These are phyloP conservation scores for Phoenix dactylifera DNA, from an alignment of 176 grass and related monocot genomes.

Conservation along the genomic window DNA sequence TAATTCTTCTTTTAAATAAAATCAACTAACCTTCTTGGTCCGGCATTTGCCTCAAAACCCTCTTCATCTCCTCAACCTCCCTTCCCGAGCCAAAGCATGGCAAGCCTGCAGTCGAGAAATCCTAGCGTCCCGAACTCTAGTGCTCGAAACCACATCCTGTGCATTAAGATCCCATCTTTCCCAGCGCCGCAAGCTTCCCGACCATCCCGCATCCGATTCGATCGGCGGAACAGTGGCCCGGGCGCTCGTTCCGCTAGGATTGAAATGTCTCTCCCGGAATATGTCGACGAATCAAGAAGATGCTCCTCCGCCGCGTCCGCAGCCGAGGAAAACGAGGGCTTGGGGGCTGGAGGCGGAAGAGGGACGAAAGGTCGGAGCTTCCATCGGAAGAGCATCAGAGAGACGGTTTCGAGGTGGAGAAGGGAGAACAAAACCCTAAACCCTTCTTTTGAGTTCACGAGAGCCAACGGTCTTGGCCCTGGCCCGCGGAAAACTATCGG, in stretches of 20 bases:
- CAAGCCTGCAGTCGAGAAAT: slow-evolving; percentile 25
- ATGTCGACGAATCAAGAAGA: neutral
- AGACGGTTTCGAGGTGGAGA: too few relatives aligned
- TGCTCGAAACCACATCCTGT: neutral
- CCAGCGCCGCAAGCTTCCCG: neutral
- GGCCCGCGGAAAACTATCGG: too few relatives aligned
- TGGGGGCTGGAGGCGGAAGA: neutral
- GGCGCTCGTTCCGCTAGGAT: neutral
- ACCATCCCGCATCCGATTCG: too few relatives aligned
- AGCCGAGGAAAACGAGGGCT: neutral
- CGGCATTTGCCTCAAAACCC: slow-evolving; percentile 30
- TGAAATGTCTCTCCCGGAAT: neutral
- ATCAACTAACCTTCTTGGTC: slow-evolving; percentile 34
- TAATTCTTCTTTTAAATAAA: neutral
- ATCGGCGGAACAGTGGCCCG: neutral
- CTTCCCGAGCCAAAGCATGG: slow-evolving; percentile 41
- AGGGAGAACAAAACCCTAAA: too few relatives aligned
- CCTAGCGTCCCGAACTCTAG: neutral
- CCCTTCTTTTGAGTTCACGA: too few relatives aligned
- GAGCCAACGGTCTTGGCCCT: too few relatives aligned
- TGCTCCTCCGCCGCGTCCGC: slow-evolving; percentile 18
- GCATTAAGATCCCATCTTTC: neutral
- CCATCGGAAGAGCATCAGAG: slow-evolving; percentile 42
- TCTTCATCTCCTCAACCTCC: slow-evolving; percentile 45
- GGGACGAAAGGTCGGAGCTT: slow-evolving; percentile 11